These are phyloP conservation scores for Lecanoromycetidae sp. DNA, from an alignment of 2,329 filamentous ascomycete genomes.

Conservation along the genomic window DNA sequence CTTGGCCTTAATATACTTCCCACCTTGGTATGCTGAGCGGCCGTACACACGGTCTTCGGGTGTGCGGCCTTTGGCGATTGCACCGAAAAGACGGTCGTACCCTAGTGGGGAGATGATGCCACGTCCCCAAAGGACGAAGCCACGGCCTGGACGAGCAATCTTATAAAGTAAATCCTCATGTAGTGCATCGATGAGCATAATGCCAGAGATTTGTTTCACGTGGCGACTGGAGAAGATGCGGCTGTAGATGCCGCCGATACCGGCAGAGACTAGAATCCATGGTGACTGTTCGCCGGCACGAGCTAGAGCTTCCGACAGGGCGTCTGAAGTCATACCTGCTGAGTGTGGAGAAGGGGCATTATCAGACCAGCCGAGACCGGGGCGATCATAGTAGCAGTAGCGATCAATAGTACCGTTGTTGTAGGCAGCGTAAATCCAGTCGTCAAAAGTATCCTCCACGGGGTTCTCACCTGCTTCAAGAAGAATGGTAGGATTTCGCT, in stretches of 20 bases:
- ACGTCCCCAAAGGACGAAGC: conserved; percentile 75
- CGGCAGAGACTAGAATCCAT: conserved; percentile 77
- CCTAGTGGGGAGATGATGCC: conserved; percentile 81
- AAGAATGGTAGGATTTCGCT: conserved; percentile 62
- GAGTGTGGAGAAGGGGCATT: conserved; percentile 88
- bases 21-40: conserved; percentile 61
- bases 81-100: conserved; percentile 64
- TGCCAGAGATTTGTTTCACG: conserved; percentile 57
- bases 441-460: conserved; percentile 65
- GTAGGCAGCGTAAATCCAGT: conserved; percentile 63
- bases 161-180: conserved; percentile 73
- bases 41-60: conserved; percentile 80
- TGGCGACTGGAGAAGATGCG: conserved; percentile 85
- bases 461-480: conserved; percentile 74
- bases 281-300: conserved; percentile 71
- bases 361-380: conserved; percentile 78
- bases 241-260: conserved; percentile 76
- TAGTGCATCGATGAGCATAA: conserved; percentile 76
- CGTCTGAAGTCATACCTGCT: conserved; percentile 83
- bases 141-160: conserved; percentile 54
- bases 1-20: conserved; percentile 78
- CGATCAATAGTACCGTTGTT: conserved; percentile 70
- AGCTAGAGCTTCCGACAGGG: conserved; percentile 72
- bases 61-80: conserved; percentile 67
- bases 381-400: conserved; percentile 93